Evolutionary conservation across 2,329 filamentous ascomycete species (phyloP), one percentile per base, ranked within the genome.

Genomic region (Verticillium alfalfae): DNA sequence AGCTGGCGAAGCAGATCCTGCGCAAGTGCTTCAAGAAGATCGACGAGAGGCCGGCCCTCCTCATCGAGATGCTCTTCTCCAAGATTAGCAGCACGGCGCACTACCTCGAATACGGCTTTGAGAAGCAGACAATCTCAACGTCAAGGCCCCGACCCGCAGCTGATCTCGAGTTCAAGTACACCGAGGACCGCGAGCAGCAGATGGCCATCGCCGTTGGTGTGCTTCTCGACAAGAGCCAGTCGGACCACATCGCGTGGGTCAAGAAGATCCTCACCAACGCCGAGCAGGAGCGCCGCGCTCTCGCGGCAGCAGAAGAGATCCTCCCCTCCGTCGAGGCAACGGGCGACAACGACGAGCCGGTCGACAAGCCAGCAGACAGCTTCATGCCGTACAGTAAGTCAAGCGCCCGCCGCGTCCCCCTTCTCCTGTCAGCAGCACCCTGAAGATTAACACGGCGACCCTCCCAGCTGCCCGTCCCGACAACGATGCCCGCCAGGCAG

Each of bases 41-140:
- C 1, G 85, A 95, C 64, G 88, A 97, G 67, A 85, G 93, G 54
- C 93, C 93, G 0, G 91, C 94, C 65, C 80, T 97, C 49, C 84
- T 96, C 58, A 89, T 96, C 1, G 95, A 99, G 75, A 86, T 99
- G 82, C 81, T 99, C 15, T 99, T 99, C 75, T 96, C 91, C 73
- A 99, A 99, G 75, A 90, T 93, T 62, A 88, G 88, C 59, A 84
- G 85, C 56, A 97, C 92, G 0, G 84, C 92, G 1, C 92, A 91
- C 75, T 98, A 92, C 71, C 83, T 99, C 5, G 93, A 98, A 71
- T 93, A 93, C 70, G 95, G 95, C 0, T 90, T 92, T 67, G 93
- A 97, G 69, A 91, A 88, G 70, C 92, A 94, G 66, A 85, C 88
- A 0, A 72, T 88, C 31, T 83, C 84, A 22, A 79, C 82, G 18